Conservation (phyloP, 306 rosid genomes). For the Vigna hirtella region DNA sequence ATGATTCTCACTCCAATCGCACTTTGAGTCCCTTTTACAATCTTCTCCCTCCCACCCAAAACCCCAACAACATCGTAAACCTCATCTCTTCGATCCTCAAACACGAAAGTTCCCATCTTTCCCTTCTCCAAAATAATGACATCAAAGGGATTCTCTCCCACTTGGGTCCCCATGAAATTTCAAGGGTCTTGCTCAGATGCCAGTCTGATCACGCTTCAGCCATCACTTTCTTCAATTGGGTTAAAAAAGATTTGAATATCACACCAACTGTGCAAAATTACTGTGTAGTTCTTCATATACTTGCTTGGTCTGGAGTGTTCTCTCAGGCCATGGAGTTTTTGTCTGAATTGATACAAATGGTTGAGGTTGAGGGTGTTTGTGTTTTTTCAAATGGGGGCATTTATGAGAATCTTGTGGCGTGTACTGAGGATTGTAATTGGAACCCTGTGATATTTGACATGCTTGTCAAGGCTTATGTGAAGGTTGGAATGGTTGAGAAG, state of each 20-base stretch:
- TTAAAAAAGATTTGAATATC: constrained; percentile 64
- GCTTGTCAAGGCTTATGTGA: constrained; percentile 87
- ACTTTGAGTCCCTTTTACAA: constrained; percentile 73
- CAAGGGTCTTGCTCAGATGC: constrained; percentile 78
- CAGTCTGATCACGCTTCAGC: constrained; percentile 80
- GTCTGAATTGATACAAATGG: constrained; percentile 65
- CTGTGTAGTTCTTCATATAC: constrained; percentile 63
- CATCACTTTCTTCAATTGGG: constrained; percentile 76
- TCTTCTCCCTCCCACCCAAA: constrained; percentile 77
- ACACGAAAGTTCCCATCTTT: constrained; percentile 44
- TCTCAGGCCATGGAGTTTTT: constrained; percentile 69
- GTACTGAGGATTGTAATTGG: constrained; percentile 84
- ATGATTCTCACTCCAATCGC: constrained; percentile 54
- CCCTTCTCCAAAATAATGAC: constrained; percentile 59
- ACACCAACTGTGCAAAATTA: constrained; percentile 64
- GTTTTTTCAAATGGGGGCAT: constrained; percentile 53
- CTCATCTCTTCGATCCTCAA: constrained; percentile 70
- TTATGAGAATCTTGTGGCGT: constrained; percentile 55
- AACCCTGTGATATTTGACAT: constrained; percentile 71
- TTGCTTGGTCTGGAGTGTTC: constrained; percentile 68
- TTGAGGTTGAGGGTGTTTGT: constrained; percentile 38
- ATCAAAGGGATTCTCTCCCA: constrained; percentile 68
- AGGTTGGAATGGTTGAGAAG: constrained; percentile 66
- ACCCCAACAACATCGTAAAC: constrained; percentile 78
- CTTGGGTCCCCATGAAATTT: constrained; percentile 68